Base-by-base conservation (phyloP, 2,329 filamentous ascomycete species). In the Fusarium algeriense region DNA sequence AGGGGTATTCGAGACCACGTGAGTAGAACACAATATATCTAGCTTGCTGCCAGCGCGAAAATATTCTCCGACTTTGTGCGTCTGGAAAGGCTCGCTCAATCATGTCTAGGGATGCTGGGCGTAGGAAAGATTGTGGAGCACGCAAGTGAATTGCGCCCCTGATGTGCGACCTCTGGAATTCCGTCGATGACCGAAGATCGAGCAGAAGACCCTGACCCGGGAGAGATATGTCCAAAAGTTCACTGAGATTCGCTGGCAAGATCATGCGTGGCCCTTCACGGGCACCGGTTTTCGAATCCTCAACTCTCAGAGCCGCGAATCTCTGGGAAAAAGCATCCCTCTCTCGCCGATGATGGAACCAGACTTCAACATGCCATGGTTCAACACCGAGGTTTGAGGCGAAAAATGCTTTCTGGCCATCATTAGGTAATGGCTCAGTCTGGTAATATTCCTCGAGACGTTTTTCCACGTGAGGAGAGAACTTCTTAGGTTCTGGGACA, bases 351-450 rank as follows among this genome's bases (percentile, higher is more conserved):
- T 87, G 85, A 64, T 86, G 83, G 73, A 88, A 88, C 87, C 87
- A 89, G 58, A 86, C 82, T 61, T 87, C 82, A 32, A 89, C 81
- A 67, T 88, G 85, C 50, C 80, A 78, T 6, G 83, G 81, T 60
- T 88, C 85, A 28, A 87, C 83, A 17, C 85, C 85, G 5, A 88
- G 77, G 43, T 85, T 88, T 1, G 87, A 88, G 13, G 87, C 86
- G 44, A 88, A 79, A 73, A 87, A 85, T 43, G 86, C 86, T 38
- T 84, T 84, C 43, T 87, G 83, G 2, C 83, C 84, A 49, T 86
- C 81, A 44, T 81, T 86, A 4, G 87, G 87, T 3, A 83, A 76
- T 4, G 85, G 80, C 32, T 87, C 81, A 10, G 79, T 78, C 30
- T 83, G 81, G 68, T 86, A 89, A 65, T 88, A 89, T 30, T 85